Conservation (phyloP, 495 filamentous ascomycete species). For the Polyplosphaeria fusca region DNA sequence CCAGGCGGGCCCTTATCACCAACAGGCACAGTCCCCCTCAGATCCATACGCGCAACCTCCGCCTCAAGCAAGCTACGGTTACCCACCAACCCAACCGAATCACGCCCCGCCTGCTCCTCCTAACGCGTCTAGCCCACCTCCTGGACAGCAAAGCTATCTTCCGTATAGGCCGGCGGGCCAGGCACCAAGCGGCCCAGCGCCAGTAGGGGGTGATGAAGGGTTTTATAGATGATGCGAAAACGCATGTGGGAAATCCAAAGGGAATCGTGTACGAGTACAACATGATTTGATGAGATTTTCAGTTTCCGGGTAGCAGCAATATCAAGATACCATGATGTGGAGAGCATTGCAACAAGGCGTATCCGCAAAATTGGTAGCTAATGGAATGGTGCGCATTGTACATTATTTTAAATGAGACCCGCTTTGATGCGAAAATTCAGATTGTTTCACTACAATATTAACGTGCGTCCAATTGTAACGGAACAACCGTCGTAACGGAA, state of each 20-base stretch:
- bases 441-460: no score
- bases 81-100: conserved; percentile 23
- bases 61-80: conserved; percentile 18
- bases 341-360: no score
- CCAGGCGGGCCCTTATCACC: conserved; percentile 12
- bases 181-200: conserved; percentile 10
- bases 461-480: no score
- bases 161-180: conserved; percentile 26
- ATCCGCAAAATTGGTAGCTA: no score
- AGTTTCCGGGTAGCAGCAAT: no score
- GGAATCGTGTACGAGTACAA: not conserved
- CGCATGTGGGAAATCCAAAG: not conserved
- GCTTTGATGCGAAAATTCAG: no score
- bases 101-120: conserved; percentile 18
- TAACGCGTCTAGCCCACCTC: conserved; percentile 17
- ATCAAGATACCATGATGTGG: no score
- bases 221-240: conserved; percentile 21
- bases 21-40: conserved; percentile 11
- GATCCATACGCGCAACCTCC: conserved; percentile 24
- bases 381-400: no score
- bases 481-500: no score
- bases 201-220: conserved; percentile 24
- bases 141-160: conserved; percentile 13
- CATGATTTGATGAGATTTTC: no score
- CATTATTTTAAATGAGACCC: no score